These are phyloP conservation scores for Euclidium syriacum DNA, from an alignment of 345 rosid species.

Conservation along the genomic window DNA sequence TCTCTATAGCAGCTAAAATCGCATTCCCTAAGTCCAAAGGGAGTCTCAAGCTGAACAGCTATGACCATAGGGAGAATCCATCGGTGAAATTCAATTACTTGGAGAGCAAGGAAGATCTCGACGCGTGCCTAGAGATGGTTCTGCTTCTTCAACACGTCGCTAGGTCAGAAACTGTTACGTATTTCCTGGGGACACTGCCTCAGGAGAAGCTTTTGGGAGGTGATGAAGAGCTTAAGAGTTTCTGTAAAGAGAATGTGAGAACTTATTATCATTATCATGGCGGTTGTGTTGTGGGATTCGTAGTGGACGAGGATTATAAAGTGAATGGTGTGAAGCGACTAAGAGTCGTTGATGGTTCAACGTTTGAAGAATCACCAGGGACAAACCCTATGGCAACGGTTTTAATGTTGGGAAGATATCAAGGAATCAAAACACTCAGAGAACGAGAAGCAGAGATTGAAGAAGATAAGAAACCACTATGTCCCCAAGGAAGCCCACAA, in stretches of 20 bases:
- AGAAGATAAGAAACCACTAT: neutral
- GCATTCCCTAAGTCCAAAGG: slow-evolving; percentile 71
- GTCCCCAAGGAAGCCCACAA: slow-evolving; percentile 23
- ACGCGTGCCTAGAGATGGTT: slow-evolving; percentile 53
- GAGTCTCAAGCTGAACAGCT: slow-evolving; percentile 45
- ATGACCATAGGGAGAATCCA: slow-evolving; percentile 62
- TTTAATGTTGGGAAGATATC: slow-evolving; percentile 74
- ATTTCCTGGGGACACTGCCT: slow-evolving; percentile 35
- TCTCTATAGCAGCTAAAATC: slow-evolving; percentile 48
- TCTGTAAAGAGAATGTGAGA: slow-evolving; percentile 59
- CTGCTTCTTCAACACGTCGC: slow-evolving; percentile 47
- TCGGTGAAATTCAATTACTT: slow-evolving; percentile 63
- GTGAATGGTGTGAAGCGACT: slow-evolving; percentile 47
- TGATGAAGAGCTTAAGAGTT: slow-evolving; percentile 32
- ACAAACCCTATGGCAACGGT: slow-evolving; percentile 80
- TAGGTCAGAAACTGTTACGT: slow-evolving; percentile 44
- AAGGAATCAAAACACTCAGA: slow-evolving; percentile 52
- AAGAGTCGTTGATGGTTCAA: slow-evolving; percentile 73
- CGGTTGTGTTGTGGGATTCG: slow-evolving; percentile 55
- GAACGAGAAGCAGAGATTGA: slow-evolving; percentile 23
- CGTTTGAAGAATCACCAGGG: slow-evolving; percentile 69
- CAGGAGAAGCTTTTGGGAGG: slow-evolving; percentile 31
- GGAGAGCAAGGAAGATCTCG: slow-evolving; percentile 42
- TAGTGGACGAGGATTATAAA: slow-evolving; percentile 48
- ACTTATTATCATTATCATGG: slow-evolving; percentile 71